A percentile compares a stretch with the other conserved stretches of the same genome.
Evolutionary conservation across 2,329 filamentous ascomycete species (phyloP).

Genomic region (Ceratocystis colombiana): DNA sequence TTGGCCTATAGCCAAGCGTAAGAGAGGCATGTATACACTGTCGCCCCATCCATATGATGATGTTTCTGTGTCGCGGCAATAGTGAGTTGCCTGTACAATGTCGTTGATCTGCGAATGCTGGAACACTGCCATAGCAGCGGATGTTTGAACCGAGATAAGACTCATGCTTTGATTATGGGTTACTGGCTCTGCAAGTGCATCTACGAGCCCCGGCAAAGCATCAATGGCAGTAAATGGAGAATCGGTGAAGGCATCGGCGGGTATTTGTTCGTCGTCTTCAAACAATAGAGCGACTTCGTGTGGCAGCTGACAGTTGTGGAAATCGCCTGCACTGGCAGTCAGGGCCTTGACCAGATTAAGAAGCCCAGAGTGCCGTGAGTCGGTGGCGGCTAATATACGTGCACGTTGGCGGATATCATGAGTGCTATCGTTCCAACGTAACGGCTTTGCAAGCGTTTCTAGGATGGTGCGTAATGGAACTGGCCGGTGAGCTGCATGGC

Average conservation of each 20-base stretch:
- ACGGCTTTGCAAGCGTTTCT: slow-evolving; percentile 19
- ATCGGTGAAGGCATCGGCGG: slow-evolving; percentile 22
- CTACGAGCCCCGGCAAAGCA: slow-evolving; percentile 17
- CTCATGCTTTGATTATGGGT: slow-evolving; percentile 16
- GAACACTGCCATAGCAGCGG: slow-evolving; percentile 22
- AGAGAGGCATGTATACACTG: slow-evolving; percentile 19
- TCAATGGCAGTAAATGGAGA: slow-evolving; percentile 19
- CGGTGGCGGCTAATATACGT: slow-evolving; percentile 9
- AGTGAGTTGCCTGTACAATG: slow-evolving; percentile 21
- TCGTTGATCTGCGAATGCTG: slow-evolving; percentile 20
- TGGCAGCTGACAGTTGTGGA: slow-evolving; percentile 21
- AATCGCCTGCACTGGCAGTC: slow-evolving; percentile 14
- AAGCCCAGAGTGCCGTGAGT: slow-evolving; percentile 12
- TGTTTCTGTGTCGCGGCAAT: slow-evolving; percentile 19
- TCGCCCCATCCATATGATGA: slow-evolving; percentile 19
- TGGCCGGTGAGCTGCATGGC: slow-evolving; percentile 14
- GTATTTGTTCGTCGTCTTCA: slow-evolving; percentile 18
- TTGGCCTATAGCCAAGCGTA: slow-evolving; percentile 19
- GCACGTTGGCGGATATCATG: slow-evolving; percentile 17
- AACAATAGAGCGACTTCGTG: slow-evolving; percentile 20
- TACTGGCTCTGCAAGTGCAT: slow-evolving; percentile 18
- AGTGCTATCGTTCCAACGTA: slow-evolving; percentile 15
- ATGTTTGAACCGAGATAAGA: slow-evolving; percentile 21
- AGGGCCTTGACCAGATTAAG: slow-evolving; percentile 12
- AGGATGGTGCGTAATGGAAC: slow-evolving; percentile 22